These are phyloP conservation scores for Pythium aphanidermatum DNA, from an alignment of 352 stramenopile species.

Conservation along the genomic window DNA sequence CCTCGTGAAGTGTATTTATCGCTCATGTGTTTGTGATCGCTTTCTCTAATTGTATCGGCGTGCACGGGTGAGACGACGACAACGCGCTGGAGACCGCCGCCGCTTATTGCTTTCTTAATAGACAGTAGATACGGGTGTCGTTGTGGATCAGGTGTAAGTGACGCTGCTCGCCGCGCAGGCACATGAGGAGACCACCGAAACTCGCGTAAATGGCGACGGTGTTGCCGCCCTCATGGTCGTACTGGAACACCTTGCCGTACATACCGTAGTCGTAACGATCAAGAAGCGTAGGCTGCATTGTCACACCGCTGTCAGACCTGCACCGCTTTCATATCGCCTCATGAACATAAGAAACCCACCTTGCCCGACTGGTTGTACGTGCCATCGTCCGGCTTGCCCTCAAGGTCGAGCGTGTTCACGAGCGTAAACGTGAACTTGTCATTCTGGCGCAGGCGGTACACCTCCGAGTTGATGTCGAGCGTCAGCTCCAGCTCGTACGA, in stretches of 20 bases:
- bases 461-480: slow-evolving; percentile 97
- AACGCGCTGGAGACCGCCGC: too few relatives aligned
- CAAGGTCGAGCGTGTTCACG: slow-evolving; percentile 94
- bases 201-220: slow-evolving; percentile 92
- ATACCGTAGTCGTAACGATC: slow-evolving; percentile 99
- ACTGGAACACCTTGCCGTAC: slow-evolving; percentile 98
- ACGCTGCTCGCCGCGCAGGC: slow-evolving; percentile 94
- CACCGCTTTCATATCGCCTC: too few relatives aligned
- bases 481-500: slow-evolving; percentile 98
- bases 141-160: slow-evolving; percentile 97
- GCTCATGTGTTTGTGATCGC: too few relatives aligned
- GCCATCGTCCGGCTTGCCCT: slow-evolving; percentile 94
- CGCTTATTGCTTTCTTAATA: slow-evolving; percentile 82
- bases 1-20: too few relatives aligned
- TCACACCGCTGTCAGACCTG: too few relatives aligned
- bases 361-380: slow-evolving; percentile 91
- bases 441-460: slow-evolving; percentile 93
- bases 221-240: slow-evolving; percentile 93
- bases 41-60: background rate
- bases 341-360: too few relatives aligned
- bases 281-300: slow-evolving; percentile 88
- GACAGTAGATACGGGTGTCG: slow-evolving; percentile 94
- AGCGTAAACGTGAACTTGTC: slow-evolving; percentile 97
- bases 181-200: slow-evolving; percentile 97
- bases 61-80: too few relatives aligned